These are phyloP conservation scores for Nemania sp. DNA, from an alignment of 2,329 filamentous ascomycete genomes.

Conservation along the genomic window DNA sequence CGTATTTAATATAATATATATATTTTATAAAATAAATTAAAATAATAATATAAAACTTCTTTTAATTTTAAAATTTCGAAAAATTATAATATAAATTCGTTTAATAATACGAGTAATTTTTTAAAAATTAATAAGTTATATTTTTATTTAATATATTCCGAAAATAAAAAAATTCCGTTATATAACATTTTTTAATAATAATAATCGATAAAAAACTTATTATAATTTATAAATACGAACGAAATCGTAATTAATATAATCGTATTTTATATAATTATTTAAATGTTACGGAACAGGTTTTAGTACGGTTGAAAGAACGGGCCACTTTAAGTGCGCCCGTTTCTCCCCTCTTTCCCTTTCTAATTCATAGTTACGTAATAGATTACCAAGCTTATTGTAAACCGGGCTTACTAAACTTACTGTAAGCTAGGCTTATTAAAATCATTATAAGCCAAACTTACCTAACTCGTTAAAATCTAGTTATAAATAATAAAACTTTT, in stretches of 20 bases:
- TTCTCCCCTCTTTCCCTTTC: no score
- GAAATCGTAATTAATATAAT: neutral
- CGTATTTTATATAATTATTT: neutral
- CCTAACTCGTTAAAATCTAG: no score
- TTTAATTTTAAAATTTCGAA: neutral
- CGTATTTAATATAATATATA: neutral
- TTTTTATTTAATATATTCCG: neutral
- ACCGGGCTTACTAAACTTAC: no score
- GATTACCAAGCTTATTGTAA: no score
- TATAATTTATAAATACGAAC: neutral
- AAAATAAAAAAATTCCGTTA: neutral
- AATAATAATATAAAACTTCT: neutral
- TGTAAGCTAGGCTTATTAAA: no score
- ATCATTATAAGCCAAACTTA: no score
- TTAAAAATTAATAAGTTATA: neutral
- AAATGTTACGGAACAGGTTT: no score
- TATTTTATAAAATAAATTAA: neutral
- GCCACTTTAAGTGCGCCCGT: no score
- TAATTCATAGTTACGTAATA: no score
- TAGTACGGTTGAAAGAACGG: no score
- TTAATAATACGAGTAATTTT: neutral
- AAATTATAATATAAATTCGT: neutral
- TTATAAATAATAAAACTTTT: no score
- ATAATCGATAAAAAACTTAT: neutral
- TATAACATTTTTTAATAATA: neutral